A percentile compares a stretch with the other conserved stretches of the same genome.
phyloP scores from a whole-genome alignment of 805 yeast species.

The Kockiozyma suomiensis region DNA sequence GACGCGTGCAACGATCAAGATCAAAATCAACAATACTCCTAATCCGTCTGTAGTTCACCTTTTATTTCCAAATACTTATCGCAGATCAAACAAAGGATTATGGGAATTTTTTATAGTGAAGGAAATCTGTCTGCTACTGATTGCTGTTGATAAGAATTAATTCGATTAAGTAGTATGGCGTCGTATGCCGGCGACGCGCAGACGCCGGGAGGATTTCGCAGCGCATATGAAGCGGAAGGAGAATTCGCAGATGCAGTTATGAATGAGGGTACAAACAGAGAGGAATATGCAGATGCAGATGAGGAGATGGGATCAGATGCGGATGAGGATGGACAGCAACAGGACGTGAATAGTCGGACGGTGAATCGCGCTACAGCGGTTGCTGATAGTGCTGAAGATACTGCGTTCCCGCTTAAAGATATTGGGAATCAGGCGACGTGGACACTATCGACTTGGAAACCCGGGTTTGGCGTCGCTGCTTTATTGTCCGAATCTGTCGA shows the following conservation, averaged over 20 bases:
- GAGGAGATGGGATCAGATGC: not conserved
- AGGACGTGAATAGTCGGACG: not conserved
- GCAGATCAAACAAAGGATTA: no score
- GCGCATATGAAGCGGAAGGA: not conserved
- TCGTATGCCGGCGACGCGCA: not conserved
- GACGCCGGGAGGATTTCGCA: not conserved
- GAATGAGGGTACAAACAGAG: not conserved
- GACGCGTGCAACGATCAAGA: no score
- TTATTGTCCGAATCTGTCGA: conserved; percentile 66
- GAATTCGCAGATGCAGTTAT: not conserved
- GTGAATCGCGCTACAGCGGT: not conserved
- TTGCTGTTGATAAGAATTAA: not conserved
- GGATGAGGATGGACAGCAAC: not conserved
- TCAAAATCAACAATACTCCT: no score
- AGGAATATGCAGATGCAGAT: conserved; percentile 1
- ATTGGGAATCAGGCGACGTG: conserved; percentile 81
- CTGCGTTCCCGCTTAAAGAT: conserved; percentile 46
- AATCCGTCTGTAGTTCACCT: no score
- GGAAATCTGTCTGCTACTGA: no score
- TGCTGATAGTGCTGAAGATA: not conserved
- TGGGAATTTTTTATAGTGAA: no score
- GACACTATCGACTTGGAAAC: conserved; percentile 76
- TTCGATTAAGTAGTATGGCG: not conserved
- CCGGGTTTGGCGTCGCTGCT: conserved; percentile 70
- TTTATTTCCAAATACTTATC: no score